phyloP scores from a whole-genome alignment of 2,329 filamentous ascomycete genomes.

The Colletotrichum destructivum region DNA sequence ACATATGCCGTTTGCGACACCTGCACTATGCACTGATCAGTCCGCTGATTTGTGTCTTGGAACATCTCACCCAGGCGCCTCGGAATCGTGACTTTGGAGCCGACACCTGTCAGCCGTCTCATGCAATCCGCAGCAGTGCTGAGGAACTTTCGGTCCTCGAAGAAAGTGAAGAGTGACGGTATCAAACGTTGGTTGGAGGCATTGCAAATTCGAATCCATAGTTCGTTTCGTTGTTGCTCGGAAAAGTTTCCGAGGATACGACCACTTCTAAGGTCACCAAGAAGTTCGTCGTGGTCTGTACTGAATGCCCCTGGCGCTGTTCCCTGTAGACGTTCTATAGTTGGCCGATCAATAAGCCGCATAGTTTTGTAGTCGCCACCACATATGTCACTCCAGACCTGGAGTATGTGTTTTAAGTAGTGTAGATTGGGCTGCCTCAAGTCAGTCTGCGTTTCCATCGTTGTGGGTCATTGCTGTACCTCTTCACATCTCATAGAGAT shows the following conservation, averaged over 20 bases:
- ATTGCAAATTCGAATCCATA: background rate
- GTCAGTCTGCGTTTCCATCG: background rate
- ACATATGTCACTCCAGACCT: conserved; percentile 8
- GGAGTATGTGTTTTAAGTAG: conserved; percentile 17
- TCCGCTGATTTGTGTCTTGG: background rate
- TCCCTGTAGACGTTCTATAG: conserved; percentile 11
- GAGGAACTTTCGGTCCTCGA: conserved; percentile 15
- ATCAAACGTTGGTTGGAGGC: background rate
- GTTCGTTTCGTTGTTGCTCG: conserved; percentile 1
- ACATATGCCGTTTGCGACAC: background rate
- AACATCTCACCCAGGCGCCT: conserved; percentile 13
- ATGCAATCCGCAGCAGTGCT: background rate
- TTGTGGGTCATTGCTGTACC: background rate
- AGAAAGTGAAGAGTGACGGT: conserved; percentile 19
- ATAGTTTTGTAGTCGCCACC: background rate
- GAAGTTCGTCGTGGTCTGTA: conserved; percentile 9
- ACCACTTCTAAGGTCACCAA: conserved; percentile 13
- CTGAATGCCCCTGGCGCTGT: background rate
- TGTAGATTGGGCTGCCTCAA: conserved; percentile 12
- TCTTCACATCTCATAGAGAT: conserved; percentile 9
- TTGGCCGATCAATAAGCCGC: background rate
- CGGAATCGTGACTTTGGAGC: conserved; percentile 10
- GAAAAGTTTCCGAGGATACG: conserved; percentile 10
- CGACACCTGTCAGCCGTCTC: conserved; percentile 9
- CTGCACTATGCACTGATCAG: conserved; percentile 8